Evolutionary conservation across 1,139 yeast species (phyloP), one percentile per base, ranked within the genome.

Genomic region (Suhomyces yuchorum): DNA sequence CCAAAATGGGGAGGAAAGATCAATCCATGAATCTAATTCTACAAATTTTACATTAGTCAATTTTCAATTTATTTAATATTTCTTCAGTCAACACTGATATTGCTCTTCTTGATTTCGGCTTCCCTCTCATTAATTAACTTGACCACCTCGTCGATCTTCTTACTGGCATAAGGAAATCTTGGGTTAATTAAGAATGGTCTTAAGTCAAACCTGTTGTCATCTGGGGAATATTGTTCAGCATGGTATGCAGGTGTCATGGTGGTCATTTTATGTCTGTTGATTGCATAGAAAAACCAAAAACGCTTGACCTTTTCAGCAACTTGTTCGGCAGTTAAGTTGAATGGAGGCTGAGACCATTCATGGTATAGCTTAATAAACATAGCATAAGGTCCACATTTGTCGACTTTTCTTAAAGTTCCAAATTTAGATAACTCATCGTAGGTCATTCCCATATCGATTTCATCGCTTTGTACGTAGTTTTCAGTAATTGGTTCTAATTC

Each of bases 141-240:
- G 12, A 90, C 93, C 30, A 85, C 81, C 49, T 80, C 81, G 60
- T 90, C 97, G 47, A 93, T 93, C 68, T 89, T 91, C 66, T 83
- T 84, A 56, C 90, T 81, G 1, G 97, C 96, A 85, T 93, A 88
- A 1, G 92, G 81, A 68, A 91, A 93, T 51, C 89, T 72, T n/a
- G 98, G 97, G 57, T 88, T 83, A 50, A 93, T 89, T 65, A 93
- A 76, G 65, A 93, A 91, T 17, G 99, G 99, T 56, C 99, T 78
- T 61, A 95, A 75, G 65, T 93, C 99, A 65, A 87, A 93, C 59
- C 99, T 80, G 66, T 93, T 93, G 65, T 93, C 99, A 67, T 93
- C 99, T 1, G 99, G 98, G 1, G 97, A 90, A 63, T 95, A 93
- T 61, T 89, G 96, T 64, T 93, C 99, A 0, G 99, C 99, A 60